Conservation (phyloP, 768 basidiomycete genomes). For the Russula lepida region DNA sequence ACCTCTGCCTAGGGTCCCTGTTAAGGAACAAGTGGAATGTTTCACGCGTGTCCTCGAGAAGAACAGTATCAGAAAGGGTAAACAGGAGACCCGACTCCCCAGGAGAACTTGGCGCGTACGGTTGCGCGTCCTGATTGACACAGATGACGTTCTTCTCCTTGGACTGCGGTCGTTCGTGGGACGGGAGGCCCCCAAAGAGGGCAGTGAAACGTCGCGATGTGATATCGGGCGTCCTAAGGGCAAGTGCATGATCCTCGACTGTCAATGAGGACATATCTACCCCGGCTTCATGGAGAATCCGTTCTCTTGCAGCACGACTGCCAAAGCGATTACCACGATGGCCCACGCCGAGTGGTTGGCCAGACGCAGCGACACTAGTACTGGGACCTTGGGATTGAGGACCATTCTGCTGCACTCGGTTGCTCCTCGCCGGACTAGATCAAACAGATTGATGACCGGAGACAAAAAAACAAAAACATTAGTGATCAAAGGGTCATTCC, state of each 20-base stretch:
- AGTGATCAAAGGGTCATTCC: neutral
- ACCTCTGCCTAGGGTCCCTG: rapidly evolving
- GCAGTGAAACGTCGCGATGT: neutral
- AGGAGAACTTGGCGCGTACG: neutral
- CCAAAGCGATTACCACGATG: neutral
- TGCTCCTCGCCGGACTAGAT: neutral
- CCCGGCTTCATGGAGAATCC: neutral
- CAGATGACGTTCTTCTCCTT: neutral
- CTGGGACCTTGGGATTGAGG: no score
- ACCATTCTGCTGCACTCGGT: no score
- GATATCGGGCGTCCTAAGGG: neutral
- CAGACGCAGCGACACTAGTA: no score
- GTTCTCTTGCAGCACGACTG: neutral
- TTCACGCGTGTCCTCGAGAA: neutral
- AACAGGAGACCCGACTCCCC: neutral
- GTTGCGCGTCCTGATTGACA: neutral
- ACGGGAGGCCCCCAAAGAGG: neutral
- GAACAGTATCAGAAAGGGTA: neutral
- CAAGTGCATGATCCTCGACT: neutral
- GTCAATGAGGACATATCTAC: neutral
- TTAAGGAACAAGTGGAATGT: neutral
- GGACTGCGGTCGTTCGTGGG: neutral
- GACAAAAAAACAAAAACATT: neutral
- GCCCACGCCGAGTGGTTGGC: no score
- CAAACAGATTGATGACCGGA: neutral